phyloP scores from a whole-genome alignment of 148 eudicot species.

The Chenopodium quinoa region DNA sequence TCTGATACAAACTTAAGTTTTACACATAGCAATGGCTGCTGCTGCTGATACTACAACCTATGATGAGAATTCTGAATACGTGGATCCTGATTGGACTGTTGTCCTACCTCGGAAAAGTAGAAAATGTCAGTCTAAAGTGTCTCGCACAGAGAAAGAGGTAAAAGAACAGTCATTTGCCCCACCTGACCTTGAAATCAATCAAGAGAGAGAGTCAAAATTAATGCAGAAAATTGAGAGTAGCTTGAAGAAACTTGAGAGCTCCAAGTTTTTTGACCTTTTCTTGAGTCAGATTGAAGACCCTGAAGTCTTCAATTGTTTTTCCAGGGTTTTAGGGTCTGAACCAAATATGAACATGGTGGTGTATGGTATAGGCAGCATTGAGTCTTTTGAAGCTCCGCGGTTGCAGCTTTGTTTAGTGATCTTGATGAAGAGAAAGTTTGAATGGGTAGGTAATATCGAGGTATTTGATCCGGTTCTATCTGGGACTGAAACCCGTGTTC shows the following conservation, averaged over 20 bases:
- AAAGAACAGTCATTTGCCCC: conserved; percentile 49
- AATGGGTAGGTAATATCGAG: conserved; percentile 67
- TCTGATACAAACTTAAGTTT: background rate
- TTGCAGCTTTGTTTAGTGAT: conserved; percentile 77
- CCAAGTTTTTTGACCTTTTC: conserved; percentile 51
- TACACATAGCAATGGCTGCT: conserved; percentile 30
- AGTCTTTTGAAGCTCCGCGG: conserved; percentile 62
- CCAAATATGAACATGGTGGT: conserved; percentile 70
- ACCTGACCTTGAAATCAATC: conserved; percentile 38
- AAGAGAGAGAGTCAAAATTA: conserved; percentile 47
- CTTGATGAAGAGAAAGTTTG: conserved; percentile 56
- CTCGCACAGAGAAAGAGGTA: conserved; percentile 20
- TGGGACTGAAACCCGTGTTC: conserved; percentile 48
- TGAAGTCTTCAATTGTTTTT: conserved; percentile 35
- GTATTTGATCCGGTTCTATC: conserved; percentile 86
- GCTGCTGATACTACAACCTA: conserved; percentile 34
- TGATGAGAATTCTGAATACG: conserved; percentile 31
- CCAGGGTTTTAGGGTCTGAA: conserved; percentile 45
- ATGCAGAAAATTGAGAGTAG: conserved; percentile 49
- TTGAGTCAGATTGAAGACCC: conserved; percentile 47
- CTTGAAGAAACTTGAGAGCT: conserved; percentile 52
- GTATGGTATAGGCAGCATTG: conserved; percentile 82
- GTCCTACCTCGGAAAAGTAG: conserved; percentile 64
- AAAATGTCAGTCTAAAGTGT: conserved; percentile 29
- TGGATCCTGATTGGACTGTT: conserved; percentile 51